Percentiles rank a stretch among this genome's conserved stretches.
phyloP scores from a whole-genome alignment of 129 eudicot genomes.

The Gnaphalium uliginosum region DNA sequence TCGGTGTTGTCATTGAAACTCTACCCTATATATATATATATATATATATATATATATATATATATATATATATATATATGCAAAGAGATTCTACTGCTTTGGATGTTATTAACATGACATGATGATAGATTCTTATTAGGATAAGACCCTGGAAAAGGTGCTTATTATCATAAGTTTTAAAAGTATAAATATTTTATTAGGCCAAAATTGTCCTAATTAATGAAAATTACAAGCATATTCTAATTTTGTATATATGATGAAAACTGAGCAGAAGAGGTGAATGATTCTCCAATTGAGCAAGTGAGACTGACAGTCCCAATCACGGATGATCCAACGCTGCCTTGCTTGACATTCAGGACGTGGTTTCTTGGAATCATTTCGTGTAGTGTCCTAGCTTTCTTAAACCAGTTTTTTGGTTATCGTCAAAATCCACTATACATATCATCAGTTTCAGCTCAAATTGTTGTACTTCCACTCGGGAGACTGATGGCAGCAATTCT shows the following conservation, averaged over 20 bases:
- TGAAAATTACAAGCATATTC: background rate
- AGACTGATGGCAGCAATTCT: slow-evolving; percentile 77
- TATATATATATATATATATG: too few relatives aligned
- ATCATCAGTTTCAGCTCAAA: slow-evolving; percentile 42
- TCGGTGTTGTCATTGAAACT: too few relatives aligned
- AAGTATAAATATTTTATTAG: background rate
- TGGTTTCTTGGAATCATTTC: slow-evolving; percentile 78
- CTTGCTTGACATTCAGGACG: slow-evolving; percentile 74
- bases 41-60: too few relatives aligned
- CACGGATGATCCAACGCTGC: slow-evolving; percentile 75
- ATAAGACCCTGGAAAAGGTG: background rate
- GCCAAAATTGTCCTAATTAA: background rate
- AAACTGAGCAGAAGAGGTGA: slow-evolving; percentile 46
- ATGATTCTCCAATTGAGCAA: slow-evolving; percentile 80
- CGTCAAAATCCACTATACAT: slow-evolving; percentile 41
- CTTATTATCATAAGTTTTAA: background rate
- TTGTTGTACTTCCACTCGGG: slow-evolving; percentile 68
- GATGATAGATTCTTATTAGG: too few relatives aligned
- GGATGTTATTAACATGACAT: slow-evolving; percentile 4
- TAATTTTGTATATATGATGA: background rate
- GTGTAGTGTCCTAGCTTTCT: slow-evolving; percentile 58
- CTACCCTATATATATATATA: too few relatives aligned
- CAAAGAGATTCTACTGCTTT: slow-evolving; percentile 4
- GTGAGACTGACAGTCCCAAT: slow-evolving; percentile 77
- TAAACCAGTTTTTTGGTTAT: slow-evolving; percentile 66